Evolutionary conservation across 73 alveolate species (phyloP), one percentile per base, ranked within the genome.

Genomic region (Stentor coeruleus): DNA sequence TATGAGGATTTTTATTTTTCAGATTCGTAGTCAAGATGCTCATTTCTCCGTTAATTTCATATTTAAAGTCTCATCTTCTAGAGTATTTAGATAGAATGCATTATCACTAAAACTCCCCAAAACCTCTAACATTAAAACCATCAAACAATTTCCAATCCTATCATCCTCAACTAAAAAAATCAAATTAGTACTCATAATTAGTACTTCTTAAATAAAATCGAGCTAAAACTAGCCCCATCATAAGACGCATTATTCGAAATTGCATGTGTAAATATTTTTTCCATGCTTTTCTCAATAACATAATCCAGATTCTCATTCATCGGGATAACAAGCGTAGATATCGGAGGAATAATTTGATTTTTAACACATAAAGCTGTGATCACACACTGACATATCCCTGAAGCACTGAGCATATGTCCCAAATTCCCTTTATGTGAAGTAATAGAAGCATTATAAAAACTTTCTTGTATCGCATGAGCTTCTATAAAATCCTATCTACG

Each of bases 401-500:
- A 37, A 35, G 83, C 83, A 39, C 77, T 39, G 6, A 14, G 72
- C 72, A 75, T 20, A 2, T 75, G 83, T 2, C 83, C 83, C 1
- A 75, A 14, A 3, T 75, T 75, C 20, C 83, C 83, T 75, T 75
- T 75, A 35, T 75, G 26, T 2, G 83, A 37, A 1, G 83, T 75
- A 2, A 75, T 37, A n/a, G 38, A 14, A 3, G 76, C 84, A 14
- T 83, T 49, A 3, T 88, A 39, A n/a, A n/a, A n/a, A n/a, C n/a
- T n/a, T n/a, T 73, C 74, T 66, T 73, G 80, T 4, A 90, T 77
- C 20, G 91, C 90, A 31, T 75, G 38, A 15, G 88, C 88, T 80
- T 93, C 98, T 11, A 93, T 74, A 58, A 41, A 38, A 73, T 93
- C 98, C 3, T 95, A 95, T 11, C 82, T 91, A 59, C 87, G 89